phyloP scores from a whole-genome alignment of 257 asterid species.

The Przewalskia tangutica region DNA sequence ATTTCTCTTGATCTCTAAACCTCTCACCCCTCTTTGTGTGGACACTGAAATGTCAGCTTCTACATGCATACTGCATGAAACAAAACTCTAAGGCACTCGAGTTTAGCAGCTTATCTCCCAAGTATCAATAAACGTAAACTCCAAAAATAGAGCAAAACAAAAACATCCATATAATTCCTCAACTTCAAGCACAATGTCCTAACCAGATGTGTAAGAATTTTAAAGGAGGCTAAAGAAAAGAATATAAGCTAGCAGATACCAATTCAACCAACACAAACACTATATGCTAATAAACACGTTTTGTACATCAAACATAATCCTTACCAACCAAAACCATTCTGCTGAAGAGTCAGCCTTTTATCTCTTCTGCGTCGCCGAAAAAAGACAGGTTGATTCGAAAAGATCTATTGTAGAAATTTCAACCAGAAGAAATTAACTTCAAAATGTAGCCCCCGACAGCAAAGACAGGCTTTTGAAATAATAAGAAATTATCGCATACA shows the following conservation, averaged over 20 bases:
- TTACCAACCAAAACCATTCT: constrained; percentile 41
- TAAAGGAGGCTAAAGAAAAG: background rate
- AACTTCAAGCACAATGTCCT: background rate
- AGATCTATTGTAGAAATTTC: constrained; percentile 42
- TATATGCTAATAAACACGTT: constrained; percentile 9
- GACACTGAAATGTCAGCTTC: background rate
- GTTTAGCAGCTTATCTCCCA: background rate
- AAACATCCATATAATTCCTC: background rate
- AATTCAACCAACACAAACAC: background rate
- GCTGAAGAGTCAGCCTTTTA: constrained; percentile 35
- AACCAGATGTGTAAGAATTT: background rate
- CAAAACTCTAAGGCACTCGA: background rate
- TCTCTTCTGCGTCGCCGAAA: constrained; percentile 44
- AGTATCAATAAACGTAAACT: background rate
- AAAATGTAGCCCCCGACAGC: constrained; percentile 15
- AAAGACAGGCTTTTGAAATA: constrained; percentile 10
- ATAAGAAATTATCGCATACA: constrained; percentile 15
- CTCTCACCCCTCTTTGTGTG: background rate
- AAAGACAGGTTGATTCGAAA: constrained; percentile 35
- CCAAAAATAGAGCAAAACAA: background rate
- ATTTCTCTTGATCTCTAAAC: background rate
- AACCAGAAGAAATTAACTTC: constrained; percentile 39
- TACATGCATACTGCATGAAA: background rate
- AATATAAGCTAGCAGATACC: background rate
- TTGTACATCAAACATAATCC: constrained; percentile 34